These are phyloP conservation scores for Phytophthora foliorum DNA, from an alignment of 352 stramenopile genomes.

Conservation along the genomic window DNA sequence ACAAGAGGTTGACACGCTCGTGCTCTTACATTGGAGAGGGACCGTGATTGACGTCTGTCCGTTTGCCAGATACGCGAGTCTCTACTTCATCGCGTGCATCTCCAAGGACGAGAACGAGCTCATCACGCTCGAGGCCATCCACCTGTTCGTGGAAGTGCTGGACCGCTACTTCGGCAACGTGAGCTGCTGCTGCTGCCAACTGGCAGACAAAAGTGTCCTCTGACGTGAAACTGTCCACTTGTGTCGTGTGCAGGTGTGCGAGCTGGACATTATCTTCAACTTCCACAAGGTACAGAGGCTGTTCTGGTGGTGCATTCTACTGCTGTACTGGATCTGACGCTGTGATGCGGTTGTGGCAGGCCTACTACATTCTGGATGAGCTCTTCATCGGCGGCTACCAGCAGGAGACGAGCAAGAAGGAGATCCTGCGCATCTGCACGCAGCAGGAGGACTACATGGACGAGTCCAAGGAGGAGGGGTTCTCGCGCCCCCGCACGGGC, in stretches of 20 bases:
- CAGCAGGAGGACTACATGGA: constrained; percentile 93
- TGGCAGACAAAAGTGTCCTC: neutral
- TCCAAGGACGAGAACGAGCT: constrained; percentile 98
- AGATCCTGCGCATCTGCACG: constrained; percentile 90
- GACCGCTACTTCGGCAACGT: constrained; percentile 98
- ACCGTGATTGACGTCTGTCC: neutral
- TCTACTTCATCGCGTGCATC: constrained; percentile 98
- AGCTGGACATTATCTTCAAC: constrained; percentile 99
- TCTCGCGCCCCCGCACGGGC: constrained; percentile 68
- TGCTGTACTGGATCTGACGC: neutral
- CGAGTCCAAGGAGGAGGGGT: constrained; percentile 89
- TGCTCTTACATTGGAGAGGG: neutral
- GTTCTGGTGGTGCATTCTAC: neutral
- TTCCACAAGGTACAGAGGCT: constrained; percentile 96
- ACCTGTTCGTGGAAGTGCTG: constrained; percentile 98
- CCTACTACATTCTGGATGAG: constrained; percentile 99
- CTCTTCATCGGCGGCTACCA: constrained; percentile 99
- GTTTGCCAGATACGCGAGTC: constrained; percentile 91
- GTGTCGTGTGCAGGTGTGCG: constrained; percentile 69
- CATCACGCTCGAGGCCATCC: constrained; percentile 97
- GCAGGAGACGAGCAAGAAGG: constrained; percentile 96
- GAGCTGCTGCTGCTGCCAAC: constrained; percentile 4
- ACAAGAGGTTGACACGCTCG: constrained; percentile 82
- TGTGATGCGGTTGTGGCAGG: constrained; percentile 40
- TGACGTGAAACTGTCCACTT: neutral